Conservation (phyloP, 495 filamentous ascomycete species). For the Clavariopsis aquatica region DNA sequence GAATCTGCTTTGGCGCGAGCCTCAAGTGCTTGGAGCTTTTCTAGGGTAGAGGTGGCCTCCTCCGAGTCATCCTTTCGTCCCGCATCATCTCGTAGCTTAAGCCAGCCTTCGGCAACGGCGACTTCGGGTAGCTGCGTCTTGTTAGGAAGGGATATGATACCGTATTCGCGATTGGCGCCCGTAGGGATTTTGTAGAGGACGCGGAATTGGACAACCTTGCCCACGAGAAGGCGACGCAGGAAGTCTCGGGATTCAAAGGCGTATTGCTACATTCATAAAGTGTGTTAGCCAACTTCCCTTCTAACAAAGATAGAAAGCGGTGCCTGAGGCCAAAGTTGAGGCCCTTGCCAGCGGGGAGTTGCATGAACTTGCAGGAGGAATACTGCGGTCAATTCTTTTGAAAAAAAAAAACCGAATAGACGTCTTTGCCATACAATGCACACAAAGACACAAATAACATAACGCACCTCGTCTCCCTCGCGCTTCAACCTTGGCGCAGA, state of each 20-base stretch:
- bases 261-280: constrained; percentile 56
- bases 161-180: constrained; percentile 81
- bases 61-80: constrained; percentile 82
- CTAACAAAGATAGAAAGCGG: background rate
- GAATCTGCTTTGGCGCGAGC: constrained; percentile 71
- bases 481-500: constrained; percentile 80
- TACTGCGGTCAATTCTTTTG: background rate
- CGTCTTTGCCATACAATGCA: background rate
- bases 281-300: constrained; percentile 15
- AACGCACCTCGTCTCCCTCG: constrained; percentile 81
- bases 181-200: constrained; percentile 81
- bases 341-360: background rate
- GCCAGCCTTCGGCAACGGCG: constrained; percentile 80
- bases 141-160: constrained; percentile 69
- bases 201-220: constrained; percentile 81
- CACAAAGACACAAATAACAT: background rate
- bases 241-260: constrained; percentile 93
- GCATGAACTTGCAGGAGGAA: constrained; percentile 5
- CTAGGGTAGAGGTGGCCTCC: constrained; percentile 66
- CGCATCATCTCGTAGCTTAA: constrained; percentile 88
- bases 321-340: background rate
- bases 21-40: constrained; percentile 76
- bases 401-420: background rate
- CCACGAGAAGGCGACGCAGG: constrained; percentile 77
- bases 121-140: constrained; percentile 67